Conservation (phyloP, 2,329 filamentous ascomycete species). For the Neurospora sp. region DNA sequence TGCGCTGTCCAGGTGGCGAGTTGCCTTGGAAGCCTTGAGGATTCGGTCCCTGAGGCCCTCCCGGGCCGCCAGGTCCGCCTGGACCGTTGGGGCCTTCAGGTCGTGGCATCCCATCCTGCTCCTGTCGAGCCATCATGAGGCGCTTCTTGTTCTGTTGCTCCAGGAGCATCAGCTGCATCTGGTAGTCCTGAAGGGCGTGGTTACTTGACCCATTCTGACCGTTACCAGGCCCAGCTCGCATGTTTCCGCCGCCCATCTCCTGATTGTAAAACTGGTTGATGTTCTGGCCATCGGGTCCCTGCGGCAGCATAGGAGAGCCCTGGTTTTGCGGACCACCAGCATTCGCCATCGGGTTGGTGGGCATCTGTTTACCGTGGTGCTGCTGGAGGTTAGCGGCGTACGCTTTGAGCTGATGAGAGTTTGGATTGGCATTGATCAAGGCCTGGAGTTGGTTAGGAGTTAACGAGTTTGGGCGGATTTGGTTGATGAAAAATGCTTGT, state of each 20-base stretch:
- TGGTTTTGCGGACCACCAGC: slow-evolving; percentile 61
- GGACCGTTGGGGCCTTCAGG: slow-evolving; percentile 41
- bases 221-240: slow-evolving; percentile 44
- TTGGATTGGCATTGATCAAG: slow-evolving; percentile 44
- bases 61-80: slow-evolving; percentile 41
- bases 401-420: slow-evolving; percentile 51
- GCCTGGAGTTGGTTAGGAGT: slow-evolving; percentile 66
- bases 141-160: slow-evolving; percentile 85
- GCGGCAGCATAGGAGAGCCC: slow-evolving; percentile 72
- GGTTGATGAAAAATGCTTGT: slow-evolving; percentile 58
- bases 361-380: slow-evolving; percentile 72
- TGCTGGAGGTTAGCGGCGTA: slow-evolving; percentile 79
- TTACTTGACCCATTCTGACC: slow-evolving; percentile 51
- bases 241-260: slow-evolving; percentile 48
- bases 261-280: slow-evolving; percentile 54
- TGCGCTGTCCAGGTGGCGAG: slow-evolving; percentile 58
- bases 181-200: slow-evolving; percentile 76
- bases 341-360: slow-evolving; percentile 70
- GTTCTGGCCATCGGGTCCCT: slow-evolving; percentile 54
- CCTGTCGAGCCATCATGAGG: slow-evolving; percentile 70
- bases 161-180: slow-evolving; percentile 80
- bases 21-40: slow-evolving; percentile 57
- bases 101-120: slow-evolving; percentile 54
- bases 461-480: slow-evolving; percentile 66
- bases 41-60: slow-evolving; percentile 41